phyloP scores from a whole-genome alignment of 345 rosid genomes.

The Ceriops tagal region DNA sequence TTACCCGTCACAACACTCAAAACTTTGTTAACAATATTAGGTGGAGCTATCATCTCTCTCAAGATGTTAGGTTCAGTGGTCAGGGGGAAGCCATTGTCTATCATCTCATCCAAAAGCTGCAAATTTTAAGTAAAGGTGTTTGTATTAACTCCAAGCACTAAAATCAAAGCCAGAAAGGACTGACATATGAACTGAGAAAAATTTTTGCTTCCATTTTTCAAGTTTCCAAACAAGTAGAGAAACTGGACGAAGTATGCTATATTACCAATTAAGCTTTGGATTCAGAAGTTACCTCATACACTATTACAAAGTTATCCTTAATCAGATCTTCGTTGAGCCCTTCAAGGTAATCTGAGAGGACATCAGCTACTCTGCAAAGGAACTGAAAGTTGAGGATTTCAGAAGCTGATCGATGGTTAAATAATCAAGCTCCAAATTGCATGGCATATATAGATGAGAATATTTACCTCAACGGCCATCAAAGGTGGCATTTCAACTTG shows the following conservation, averaged over 20 bases:
- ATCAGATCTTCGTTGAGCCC: conserved; percentile 89
- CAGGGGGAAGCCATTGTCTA: conserved; percentile 95
- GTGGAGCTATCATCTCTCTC: conserved; percentile 95
- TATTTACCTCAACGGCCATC: conserved; percentile 86
- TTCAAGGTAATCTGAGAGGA: conserved; percentile 82
- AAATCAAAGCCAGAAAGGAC: neutral
- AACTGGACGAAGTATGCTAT: too few species aligned
- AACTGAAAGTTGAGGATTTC: conserved; percentile 44
- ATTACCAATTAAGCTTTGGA: neutral
- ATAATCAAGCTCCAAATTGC: conserved; percentile 1
- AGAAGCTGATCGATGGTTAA: conserved; percentile 7
- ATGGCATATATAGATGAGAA: conserved; percentile 3
- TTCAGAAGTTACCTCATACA: conserved; percentile 61
- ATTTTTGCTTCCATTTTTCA: neutral
- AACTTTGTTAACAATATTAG: conserved; percentile 83
- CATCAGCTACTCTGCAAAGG: conserved; percentile 89
- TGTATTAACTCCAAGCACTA: conserved; percentile 14
- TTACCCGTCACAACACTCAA: conserved; percentile 94
- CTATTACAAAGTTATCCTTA: conserved; percentile 93
- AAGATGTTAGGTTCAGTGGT: conserved; percentile 89
- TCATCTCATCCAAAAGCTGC: conserved; percentile 99
- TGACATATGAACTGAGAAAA: neutral
- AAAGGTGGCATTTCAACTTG: conserved; percentile 98
- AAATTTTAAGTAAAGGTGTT: conserved; percentile 17
- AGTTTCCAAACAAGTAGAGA: neutral